Conservation (phyloP, 441 rosid genomes). For the Eruca vesicaria region DNA sequence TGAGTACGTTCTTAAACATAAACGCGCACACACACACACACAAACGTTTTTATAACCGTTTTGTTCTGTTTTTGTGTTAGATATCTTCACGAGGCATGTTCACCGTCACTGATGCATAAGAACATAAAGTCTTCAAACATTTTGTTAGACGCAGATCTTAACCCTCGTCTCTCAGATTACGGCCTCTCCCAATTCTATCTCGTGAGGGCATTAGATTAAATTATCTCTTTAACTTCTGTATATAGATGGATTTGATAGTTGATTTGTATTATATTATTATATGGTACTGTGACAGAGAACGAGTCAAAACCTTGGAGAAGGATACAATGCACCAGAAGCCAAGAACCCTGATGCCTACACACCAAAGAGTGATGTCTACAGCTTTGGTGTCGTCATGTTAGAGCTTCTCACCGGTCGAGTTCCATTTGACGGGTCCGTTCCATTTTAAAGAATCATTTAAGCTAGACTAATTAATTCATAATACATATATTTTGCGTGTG, state of each 20-base stretch:
- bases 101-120: conserved; percentile 87
- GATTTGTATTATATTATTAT: no score
- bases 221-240: background rate
- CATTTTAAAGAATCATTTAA: background rate
- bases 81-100: conserved; percentile 84
- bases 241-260: background rate
- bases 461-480: background rate
- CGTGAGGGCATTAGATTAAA: conserved; percentile 36
- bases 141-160: conserved; percentile 84
- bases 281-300: conserved; percentile 56
- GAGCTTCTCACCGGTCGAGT: conserved; percentile 85
- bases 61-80: conserved; percentile 40
- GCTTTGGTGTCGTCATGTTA: conserved; percentile 93
- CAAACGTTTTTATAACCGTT: background rate
- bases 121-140: conserved; percentile 89
- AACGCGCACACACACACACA: background rate
- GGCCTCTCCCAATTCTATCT: conserved; percentile 69
- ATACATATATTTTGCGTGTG: background rate
- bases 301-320: conserved; percentile 72
- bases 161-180: conserved; percentile 79
- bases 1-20: conserved; percentile 52
- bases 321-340: conserved; percentile 94
- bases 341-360: conserved; percentile 71
- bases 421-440: conserved; percentile 72
- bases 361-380: conserved; percentile 83